Percentiles rank a stretch among this genome's conserved stretches.
Conservation (phyloP, 768 basidiomycete genomes). For the Mycena galopus region DNA sequence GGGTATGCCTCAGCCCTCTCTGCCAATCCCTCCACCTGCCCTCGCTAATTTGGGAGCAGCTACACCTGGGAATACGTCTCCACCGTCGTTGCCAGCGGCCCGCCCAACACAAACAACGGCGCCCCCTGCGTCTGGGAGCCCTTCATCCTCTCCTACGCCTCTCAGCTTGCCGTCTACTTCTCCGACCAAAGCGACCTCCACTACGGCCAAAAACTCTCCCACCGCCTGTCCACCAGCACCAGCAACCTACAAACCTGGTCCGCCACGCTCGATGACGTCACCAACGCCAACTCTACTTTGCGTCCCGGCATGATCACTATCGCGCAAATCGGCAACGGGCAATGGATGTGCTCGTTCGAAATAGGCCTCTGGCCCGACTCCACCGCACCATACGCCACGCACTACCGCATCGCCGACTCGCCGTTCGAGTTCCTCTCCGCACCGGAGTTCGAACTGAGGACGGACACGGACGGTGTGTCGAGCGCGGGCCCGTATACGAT, state of each 20-base stretch:
- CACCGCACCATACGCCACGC: constrained; percentile 26
- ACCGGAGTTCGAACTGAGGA: constrained; percentile 21
- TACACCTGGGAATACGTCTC: constrained; percentile 27
- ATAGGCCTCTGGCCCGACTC: constrained; percentile 26
- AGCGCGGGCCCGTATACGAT: constrained; percentile 30
- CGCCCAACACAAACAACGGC: constrained; percentile 34
- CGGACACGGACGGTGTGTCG: constrained; percentile 29
- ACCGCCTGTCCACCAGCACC: constrained; percentile 31
- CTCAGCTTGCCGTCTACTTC: constrained; percentile 36
- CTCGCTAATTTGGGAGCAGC: constrained; percentile 17
- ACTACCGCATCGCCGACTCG: constrained; percentile 34
- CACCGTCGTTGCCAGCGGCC: constrained; percentile 36
- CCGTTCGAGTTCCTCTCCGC: constrained; percentile 34
- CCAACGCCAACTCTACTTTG: constrained; percentile 22
- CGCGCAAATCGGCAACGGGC: constrained; percentile 35
- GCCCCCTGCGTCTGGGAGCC: constrained; percentile 39
- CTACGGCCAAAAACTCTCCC: constrained; percentile 37
- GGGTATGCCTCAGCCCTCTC: constrained; percentile 25
- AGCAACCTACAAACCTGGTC: constrained; percentile 34
- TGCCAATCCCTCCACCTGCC: constrained; percentile 10
- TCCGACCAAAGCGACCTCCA: constrained; percentile 39
- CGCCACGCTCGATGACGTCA: constrained; percentile 34
- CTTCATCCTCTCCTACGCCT: constrained; percentile 32
- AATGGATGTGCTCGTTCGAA: constrained; percentile 38
- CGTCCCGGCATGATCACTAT: constrained; percentile 41